Percentiles rank a stretch among this genome's conserved stretches.
phyloP scores from a whole-genome alignment of 192 early-diverging fungal species.

The Mortierella claussenii region DNA sequence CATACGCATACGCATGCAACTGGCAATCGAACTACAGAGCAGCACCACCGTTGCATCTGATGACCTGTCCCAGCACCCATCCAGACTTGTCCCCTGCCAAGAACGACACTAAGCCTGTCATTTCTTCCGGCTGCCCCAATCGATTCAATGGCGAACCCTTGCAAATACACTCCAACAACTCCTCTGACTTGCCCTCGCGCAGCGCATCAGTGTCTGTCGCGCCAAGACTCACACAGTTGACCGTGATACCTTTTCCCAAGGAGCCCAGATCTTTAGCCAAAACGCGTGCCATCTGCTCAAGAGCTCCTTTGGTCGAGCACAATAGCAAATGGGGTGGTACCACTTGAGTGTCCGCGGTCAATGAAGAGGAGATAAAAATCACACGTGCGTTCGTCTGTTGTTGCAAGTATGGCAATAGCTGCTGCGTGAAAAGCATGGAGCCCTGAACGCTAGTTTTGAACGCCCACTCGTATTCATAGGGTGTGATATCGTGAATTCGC shows the following conservation, averaged over 20 bases:
- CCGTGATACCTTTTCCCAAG: conserved; percentile 31
- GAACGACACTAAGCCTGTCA: conserved; percentile 18
- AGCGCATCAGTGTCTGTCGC: conserved; percentile 42
- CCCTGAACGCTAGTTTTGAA: conserved; percentile 82
- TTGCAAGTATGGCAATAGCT: conserved; percentile 76
- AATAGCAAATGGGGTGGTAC: conserved; percentile 79
- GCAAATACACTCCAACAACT: conserved; percentile 8
- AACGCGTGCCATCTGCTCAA: conserved; percentile 80
- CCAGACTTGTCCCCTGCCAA: conserved; percentile 13
- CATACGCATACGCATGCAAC: no score
- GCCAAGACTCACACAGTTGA: conserved; percentile 37
- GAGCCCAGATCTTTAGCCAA: conserved; percentile 63
- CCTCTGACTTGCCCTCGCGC: conserved; percentile 22
- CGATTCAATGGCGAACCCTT: conserved; percentile 2
- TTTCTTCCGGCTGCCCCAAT: conserved; percentile 32
- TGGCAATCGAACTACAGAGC: no score
- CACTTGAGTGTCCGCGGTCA: conserved; percentile 74
- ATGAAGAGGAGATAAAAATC: conserved; percentile 80
- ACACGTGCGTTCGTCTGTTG: conserved; percentile 77
- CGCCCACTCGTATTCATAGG: conserved; percentile 86
- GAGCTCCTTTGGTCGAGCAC: conserved; percentile 81
- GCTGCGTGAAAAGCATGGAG: conserved; percentile 84
- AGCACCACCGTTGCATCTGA: conserved; percentile 25
- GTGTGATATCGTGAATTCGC: conserved; percentile 79
- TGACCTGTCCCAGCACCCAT: conserved; percentile 28